phyloP scores from a whole-genome alignment of 2,329 filamentous ascomycete genomes.

The Colletotrichum phormii region DNA sequence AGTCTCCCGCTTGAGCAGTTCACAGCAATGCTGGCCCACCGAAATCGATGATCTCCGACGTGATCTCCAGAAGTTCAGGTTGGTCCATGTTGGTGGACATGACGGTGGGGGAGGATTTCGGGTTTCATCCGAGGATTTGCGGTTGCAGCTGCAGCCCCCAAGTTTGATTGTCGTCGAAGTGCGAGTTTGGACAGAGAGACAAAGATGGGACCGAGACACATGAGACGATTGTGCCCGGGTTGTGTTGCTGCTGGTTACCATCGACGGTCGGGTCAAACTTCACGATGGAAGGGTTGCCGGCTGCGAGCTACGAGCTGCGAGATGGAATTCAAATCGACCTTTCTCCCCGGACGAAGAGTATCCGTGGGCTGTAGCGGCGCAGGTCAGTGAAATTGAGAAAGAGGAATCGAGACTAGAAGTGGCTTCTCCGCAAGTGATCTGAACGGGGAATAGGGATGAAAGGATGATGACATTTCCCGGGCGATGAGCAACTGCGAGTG shows the following conservation, averaged over 20 bases:
- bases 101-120: conserved; percentile 14
- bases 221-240: conserved; percentile 5
- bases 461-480: conserved; percentile 26
- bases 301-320: background rate
- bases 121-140: conserved; percentile 33
- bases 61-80: conserved; percentile 23
- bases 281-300: background rate
- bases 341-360: background rate
- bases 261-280: background rate
- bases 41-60: conserved; percentile 21
- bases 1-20: background rate
- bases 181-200: conserved; percentile 13
- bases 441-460: conserved; percentile 11
- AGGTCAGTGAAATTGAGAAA: background rate
- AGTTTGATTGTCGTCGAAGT: conserved; percentile 1
- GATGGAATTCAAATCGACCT: background rate
- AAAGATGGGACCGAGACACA: conserved; percentile 19
- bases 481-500: background rate
- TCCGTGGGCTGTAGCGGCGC: background rate
- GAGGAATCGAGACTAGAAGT: conserved; percentile 16
- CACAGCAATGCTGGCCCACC: background rate
- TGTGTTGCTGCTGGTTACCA: background rate
- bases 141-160: conserved; percentile 10
- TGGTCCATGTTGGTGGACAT: conserved; percentile 2
- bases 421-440: conserved; percentile 30